Evolutionary conservation across 2,329 filamentous ascomycete species (phyloP).

Genomic region (Fusarium sp.): DNA sequence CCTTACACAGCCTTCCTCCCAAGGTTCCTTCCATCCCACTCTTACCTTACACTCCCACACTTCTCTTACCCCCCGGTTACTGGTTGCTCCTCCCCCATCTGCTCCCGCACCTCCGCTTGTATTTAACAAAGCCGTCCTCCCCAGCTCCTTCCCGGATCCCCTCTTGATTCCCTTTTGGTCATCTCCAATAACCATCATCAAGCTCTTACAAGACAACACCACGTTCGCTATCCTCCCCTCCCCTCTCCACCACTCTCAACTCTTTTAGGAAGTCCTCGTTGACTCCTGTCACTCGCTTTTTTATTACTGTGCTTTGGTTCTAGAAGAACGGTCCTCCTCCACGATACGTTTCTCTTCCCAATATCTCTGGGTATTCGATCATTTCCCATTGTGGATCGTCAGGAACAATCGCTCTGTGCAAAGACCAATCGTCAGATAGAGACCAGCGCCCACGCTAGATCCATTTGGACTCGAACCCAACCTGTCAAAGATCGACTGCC

Average conservation of each 20-base stretch:
- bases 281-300: slow-evolving; percentile 84
- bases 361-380: slow-evolving; percentile 45
- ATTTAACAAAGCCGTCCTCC: slow-evolving; percentile 53
- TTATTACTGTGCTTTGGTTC: slow-evolving; percentile 64
- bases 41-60: slow-evolving; percentile 42
- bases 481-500: slow-evolving; percentile 28
- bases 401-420: slow-evolving; percentile 42
- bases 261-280: slow-evolving; percentile 77
- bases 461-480: slow-evolving; percentile 19
- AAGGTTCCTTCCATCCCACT: slow-evolving; percentile 40
- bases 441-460: slow-evolving; percentile 38
- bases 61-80: slow-evolving; percentile 27
- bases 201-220: slow-evolving; percentile 48
- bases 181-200: slow-evolving; percentile 49
- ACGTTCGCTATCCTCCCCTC: slow-evolving; percentile 65
- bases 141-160: slow-evolving; percentile 48
- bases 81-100: slow-evolving; percentile 39
- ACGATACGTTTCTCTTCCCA: slow-evolving; percentile 56
- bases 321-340: slow-evolving; percentile 36
- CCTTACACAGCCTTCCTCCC: slow-evolving; percentile 45
- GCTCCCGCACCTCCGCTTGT: slow-evolving; percentile 47
- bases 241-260: slow-evolving; percentile 56
- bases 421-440: slow-evolving; percentile 35
- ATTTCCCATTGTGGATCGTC: slow-evolving; percentile 37
- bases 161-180: slow-evolving; percentile 50